phyloP scores from a whole-genome alignment of 1,284 basidiomycete genomes.

The Ustilago cynodontis region DNA sequence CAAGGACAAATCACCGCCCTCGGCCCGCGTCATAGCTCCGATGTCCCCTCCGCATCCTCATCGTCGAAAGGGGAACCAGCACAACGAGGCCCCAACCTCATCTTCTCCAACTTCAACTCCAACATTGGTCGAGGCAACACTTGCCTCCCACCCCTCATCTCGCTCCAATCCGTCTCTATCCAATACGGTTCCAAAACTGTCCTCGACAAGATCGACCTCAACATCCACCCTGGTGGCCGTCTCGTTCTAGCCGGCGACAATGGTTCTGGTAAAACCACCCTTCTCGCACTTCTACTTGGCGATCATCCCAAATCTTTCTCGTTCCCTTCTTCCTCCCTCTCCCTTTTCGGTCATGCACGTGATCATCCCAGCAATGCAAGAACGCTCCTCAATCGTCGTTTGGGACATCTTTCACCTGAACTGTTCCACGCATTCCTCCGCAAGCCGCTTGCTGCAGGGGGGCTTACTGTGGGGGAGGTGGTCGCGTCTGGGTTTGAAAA shows the following conservation, averaged over 20 bases:
- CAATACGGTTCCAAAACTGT: slow-evolving; percentile 78
- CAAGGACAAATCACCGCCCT: slow-evolving; percentile 72
- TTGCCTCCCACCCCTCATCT: slow-evolving; percentile 73
- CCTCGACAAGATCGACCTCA: slow-evolving; percentile 54
- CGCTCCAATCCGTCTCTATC: slow-evolving; percentile 79
- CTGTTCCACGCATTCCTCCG: slow-evolving; percentile 88
- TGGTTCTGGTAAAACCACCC: slow-evolving; percentile 89
- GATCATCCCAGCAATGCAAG: slow-evolving; percentile 60
- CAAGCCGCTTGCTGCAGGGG: slow-evolving; percentile 46
- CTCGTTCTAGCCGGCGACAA: slow-evolving; percentile 70
- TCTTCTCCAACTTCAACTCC: slow-evolving; percentile 15
- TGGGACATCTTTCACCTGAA: slow-evolving; percentile 87
- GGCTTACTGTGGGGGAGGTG: slow-evolving; percentile 59
- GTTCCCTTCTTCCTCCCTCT: slow-evolving; percentile 70
- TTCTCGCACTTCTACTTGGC: slow-evolving; percentile 90
- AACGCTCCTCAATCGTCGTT: slow-evolving; percentile 40
- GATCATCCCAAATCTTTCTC: slow-evolving; percentile 92
- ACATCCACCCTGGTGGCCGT: slow-evolving; percentile 44
- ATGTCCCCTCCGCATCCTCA: not conserved
- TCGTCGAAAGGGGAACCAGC: not conserved
- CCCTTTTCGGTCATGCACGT: slow-evolving; percentile 58
- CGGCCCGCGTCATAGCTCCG: slow-evolving; percentile 65
- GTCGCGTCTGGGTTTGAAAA: slow-evolving; percentile 64
- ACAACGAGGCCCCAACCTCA: slow-evolving; percentile 17
- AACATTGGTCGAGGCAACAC: slow-evolving; percentile 35